Base-by-base conservation (phyloP, 2,329 filamentous ascomycete genomes). In the Pezicula radicicola region DNA sequence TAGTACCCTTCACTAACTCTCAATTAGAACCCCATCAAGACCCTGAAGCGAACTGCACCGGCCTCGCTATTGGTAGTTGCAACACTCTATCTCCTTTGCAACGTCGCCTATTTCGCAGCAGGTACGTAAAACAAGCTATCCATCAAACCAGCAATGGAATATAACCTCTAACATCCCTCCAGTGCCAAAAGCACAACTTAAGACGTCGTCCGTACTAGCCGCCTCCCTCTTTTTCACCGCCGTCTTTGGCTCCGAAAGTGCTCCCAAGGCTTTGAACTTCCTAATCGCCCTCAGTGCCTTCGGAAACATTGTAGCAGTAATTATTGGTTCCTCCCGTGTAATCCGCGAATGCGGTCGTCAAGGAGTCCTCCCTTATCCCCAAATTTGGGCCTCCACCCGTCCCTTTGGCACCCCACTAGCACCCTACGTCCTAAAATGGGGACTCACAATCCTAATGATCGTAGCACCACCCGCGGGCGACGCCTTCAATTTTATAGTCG, bases 401-500 rank as follows among this genome's bases (percentile, higher is more conserved):
- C 82, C 82, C 0, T 84, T 84, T 50, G 81, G 81, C 4, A 85
- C 83, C 0, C 80, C 83, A 0, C 60, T 83, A 0, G 81, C 80
- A 0, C 81, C 81, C 0, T 83, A 83, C 52, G 47, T 75, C 3
- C 55, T 84, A 4, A 80, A 80, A 60, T 84, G 79, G 78, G 56
- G 57, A 0, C 63, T 81, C 54, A 84, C 81, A 0, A 63, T 80
- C 2, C 57, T 84, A 41, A 81, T 84, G 76, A 83, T 84, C 28
- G 61, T 80, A 0, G 79, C 76, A 0, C 75, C 80, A 1, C 80
- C 82, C 0, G 79, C 80, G 1, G 81, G 82, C 2, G 81, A 85
- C 58, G 83, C 82, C 0, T 85, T 85, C 63, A 75, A 78, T 51
- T 84, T 84, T 57, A 81, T 87, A 12, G 77, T 84, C 55, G 79